Evolutionary conservation across 2,329 filamentous ascomycete species (phyloP).

Genomic region (Tolypocladium nubicola): DNA sequence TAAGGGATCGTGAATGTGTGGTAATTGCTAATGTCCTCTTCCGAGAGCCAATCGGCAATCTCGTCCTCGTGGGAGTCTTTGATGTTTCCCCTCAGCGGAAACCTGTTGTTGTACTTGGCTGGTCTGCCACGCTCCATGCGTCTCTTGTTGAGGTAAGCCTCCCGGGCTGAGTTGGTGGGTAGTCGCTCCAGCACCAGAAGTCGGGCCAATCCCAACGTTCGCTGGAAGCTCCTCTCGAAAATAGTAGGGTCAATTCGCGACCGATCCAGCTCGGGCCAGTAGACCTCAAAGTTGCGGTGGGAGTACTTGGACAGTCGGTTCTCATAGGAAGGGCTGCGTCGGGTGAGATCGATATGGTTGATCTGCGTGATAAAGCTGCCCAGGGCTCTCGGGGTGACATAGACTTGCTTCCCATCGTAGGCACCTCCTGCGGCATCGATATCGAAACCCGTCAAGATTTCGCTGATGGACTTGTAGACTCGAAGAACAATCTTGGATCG

Average conservation of each 20-base stretch:
- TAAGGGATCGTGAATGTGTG: slow-evolving; percentile 68
- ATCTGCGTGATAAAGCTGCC: slow-evolving; percentile 72
- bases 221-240: slow-evolving; percentile 68
- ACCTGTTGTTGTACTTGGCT: slow-evolving; percentile 26
- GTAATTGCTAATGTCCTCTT: slow-evolving; percentile 69
- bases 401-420: slow-evolving; percentile 73
- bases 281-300: slow-evolving; percentile 73
- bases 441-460: slow-evolving; percentile 82
- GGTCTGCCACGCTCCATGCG: slow-evolving; percentile 65
- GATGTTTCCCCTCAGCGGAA: slow-evolving; percentile 54
- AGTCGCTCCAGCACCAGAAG: slow-evolving; percentile 72
- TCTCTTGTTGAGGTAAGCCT: slow-evolving; percentile 59
- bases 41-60: slow-evolving; percentile 70
- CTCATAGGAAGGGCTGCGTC: slow-evolving; percentile 78
- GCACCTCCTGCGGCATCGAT: slow-evolving; percentile 77
- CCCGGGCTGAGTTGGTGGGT: slow-evolving; percentile 56
- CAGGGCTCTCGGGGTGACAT: slow-evolving; percentile 64
- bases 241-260: slow-evolving; percentile 76
- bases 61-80: slow-evolving; percentile 72
- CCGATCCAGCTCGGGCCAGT: slow-evolving; percentile 66
- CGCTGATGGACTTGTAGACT: slow-evolving; percentile 72
- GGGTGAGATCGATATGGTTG: slow-evolving; percentile 69
- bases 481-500: slow-evolving; percentile 61
- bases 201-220: slow-evolving; percentile 67
- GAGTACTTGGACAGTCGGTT: slow-evolving; percentile 80